These are phyloP conservation scores for Medakamo hakoo DNA, from an alignment of 139 green algal genomes.

Conservation along the genomic window DNA sequence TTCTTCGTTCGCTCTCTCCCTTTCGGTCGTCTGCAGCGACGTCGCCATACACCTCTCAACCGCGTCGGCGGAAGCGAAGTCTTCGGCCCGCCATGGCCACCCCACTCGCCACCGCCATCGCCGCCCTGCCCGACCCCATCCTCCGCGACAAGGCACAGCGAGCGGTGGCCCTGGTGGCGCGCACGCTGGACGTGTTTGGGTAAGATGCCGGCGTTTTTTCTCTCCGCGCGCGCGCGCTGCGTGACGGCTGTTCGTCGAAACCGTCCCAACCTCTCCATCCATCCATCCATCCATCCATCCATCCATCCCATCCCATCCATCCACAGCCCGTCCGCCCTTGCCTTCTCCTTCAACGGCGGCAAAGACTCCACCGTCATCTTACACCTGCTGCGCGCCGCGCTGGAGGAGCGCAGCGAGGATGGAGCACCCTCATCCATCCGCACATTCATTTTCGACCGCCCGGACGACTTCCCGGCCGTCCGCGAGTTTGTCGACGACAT, in stretches of 20 bases:
- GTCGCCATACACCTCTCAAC: too few species aligned
- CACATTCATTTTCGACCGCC: conserved; percentile 60
- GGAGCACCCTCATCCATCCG: conserved; percentile 20
- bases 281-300: neutral
- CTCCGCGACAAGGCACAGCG: neutral
- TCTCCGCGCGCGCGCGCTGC: too few species aligned
- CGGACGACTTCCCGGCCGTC: conserved; percentile 62
- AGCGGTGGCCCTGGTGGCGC: neutral
- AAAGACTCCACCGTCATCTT: conserved; percentile 89
- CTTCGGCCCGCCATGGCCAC: too few species aligned
- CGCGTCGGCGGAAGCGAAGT: too few species aligned
- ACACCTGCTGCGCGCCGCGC: conserved; percentile 52
- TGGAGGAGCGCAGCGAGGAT: conserved; percentile 5
- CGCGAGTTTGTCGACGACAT: conserved; percentile 22
- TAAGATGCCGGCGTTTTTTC: neutral
- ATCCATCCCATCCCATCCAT: too few species aligned
- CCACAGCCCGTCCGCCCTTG: conserved; percentile 34
- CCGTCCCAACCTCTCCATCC: neutral
- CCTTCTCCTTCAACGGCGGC: conserved; percentile 86
- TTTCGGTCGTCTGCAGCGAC: too few species aligned
- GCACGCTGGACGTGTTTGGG: neutral
- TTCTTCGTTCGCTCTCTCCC: too few species aligned
- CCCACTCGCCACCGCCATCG: neutral
- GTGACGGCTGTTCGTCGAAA: neutral
- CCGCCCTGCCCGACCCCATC: neutral